These are phyloP conservation scores for Adenanthera pavonina DNA, from an alignment of 306 rosid genomes.

Conservation along the genomic window DNA sequence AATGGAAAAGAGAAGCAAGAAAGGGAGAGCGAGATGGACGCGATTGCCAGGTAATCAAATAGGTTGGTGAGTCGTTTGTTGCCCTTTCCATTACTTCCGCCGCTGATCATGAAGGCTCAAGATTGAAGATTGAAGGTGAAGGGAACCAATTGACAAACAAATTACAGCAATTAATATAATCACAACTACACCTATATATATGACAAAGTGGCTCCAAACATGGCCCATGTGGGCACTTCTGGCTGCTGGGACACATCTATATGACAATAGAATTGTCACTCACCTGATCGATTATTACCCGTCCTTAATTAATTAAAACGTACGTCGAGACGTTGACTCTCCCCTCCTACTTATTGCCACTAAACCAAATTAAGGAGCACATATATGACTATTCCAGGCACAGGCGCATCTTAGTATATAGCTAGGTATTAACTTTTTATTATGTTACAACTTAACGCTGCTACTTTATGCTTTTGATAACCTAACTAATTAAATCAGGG, in stretches of 20 bases:
- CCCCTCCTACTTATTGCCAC: not conserved
- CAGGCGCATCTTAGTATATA: not conserved
- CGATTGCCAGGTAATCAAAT: not conserved
- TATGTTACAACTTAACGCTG: slow-evolving; percentile 28
- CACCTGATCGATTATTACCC: too few relatives aligned
- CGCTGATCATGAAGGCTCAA: slow-evolving; percentile 45
- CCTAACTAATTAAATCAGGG: not conserved
- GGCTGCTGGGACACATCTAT: too few relatives aligned
- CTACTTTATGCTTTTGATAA: not conserved
- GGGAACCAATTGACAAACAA: not conserved
- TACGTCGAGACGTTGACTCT: not conserved
- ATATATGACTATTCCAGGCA: not conserved
- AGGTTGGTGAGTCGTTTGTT: slow-evolving; percentile 1
- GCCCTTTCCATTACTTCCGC: slow-evolving; percentile 45
- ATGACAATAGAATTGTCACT: too few relatives aligned
- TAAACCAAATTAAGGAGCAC: slow-evolving; percentile 35
- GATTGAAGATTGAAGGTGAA: not conserved
- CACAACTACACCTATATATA: too few relatives aligned
- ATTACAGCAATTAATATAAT: too few relatives aligned
- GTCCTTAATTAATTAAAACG: too few relatives aligned
- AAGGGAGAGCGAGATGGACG: not conserved
- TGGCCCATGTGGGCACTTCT: slow-evolving; percentile 47
- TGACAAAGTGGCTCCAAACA: not conserved
- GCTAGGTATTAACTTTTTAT: too few relatives aligned
- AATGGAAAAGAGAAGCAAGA: too few relatives aligned